Evolutionary conservation across 805 yeast species (phyloP).

Genomic region (Cyberlindnera americana): DNA sequence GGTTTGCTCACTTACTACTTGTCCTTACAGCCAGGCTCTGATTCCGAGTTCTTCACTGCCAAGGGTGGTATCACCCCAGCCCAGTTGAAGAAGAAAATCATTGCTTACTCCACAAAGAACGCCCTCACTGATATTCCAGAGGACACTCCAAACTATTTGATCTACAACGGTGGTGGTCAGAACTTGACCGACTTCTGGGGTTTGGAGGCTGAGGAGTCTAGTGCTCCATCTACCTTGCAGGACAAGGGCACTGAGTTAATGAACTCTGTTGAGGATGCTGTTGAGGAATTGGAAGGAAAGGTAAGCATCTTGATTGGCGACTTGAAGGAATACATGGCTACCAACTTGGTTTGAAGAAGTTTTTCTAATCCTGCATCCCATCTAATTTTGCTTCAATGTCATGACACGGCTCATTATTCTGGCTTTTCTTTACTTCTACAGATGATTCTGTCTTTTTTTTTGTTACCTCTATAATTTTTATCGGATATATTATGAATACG

Average conservation of each 20-base stretch:
- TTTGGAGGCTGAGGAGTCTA: constrained; percentile 8
- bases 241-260: constrained; percentile 11
- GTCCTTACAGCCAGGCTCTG: constrained; percentile 75
- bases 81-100: constrained; percentile 71
- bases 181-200: constrained; percentile 40
- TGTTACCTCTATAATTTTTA: neutral
- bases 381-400: neutral
- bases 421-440: constrained; percentile 3
- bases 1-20: constrained; percentile 89
- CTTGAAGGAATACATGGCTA: constrained; percentile 18
- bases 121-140: constrained; percentile 59
- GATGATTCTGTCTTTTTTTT: neutral
- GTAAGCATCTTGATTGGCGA: constrained; percentile 16
- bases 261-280: constrained; percentile 18
- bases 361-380: no score
- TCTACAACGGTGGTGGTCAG: constrained; percentile 80
- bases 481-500: neutral
- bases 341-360: constrained; percentile 11
- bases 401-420: neutral
- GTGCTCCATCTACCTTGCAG: constrained; percentile 5
- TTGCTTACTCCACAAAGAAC: constrained; percentile 62
- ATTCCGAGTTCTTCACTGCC: constrained; percentile 57
- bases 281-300: constrained; percentile 21
- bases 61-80: constrained; percentile 59
- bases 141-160: constrained; percentile 74